Percentiles rank a stretch among this genome's conserved stretches.
phyloP scores from a whole-genome alignment of 192 early-diverging fungal species.

The Thoreauomyces humboldtii region DNA sequence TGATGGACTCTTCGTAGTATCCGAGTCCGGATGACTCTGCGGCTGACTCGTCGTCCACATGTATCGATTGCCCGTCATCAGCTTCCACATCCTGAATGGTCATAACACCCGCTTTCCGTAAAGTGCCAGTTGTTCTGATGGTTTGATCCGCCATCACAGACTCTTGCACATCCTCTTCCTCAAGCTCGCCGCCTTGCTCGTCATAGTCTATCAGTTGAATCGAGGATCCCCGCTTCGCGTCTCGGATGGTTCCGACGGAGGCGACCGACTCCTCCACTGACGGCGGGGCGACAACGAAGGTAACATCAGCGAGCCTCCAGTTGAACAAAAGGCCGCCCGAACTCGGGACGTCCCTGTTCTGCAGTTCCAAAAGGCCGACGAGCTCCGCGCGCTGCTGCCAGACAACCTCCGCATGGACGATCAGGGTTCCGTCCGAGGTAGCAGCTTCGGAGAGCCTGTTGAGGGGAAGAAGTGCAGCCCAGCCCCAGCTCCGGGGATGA shows the following conservation, averaged over 20 bases:
- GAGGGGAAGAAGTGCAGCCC: conserved; percentile 33
- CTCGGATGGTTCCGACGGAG: not conserved
- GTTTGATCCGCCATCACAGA: too few species aligned
- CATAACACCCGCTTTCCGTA: too few species aligned
- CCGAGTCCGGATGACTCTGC: conserved; percentile 2
- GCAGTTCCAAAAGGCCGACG: conserved; percentile 22
- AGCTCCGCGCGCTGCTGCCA: conserved; percentile 31
- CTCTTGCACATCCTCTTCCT: conserved; percentile 4
- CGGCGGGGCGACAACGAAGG: conserved; percentile 16
- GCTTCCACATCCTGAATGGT: not conserved
- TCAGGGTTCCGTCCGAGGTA: conserved; percentile 30
- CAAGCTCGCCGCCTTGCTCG: not conserved
- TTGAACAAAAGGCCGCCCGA: conserved; percentile 30
- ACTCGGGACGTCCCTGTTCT: not conserved
- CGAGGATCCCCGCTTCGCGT: not conserved
- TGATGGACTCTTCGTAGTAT: not conserved
- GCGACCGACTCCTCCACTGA: not conserved
- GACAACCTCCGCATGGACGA: conserved; percentile 27
- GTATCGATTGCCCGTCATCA: not conserved
- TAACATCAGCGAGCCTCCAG: conserved; percentile 27
- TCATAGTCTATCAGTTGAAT: not conserved
- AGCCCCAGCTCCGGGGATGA: conserved; percentile 37
- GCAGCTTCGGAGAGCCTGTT: conserved; percentile 22
- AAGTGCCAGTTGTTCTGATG: too few species aligned
- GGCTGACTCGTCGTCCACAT: not conserved